These are phyloP conservation scores for Paramecium caudatum DNA, from an alignment of 73 alveolate genomes.

Conservation along the genomic window DNA sequence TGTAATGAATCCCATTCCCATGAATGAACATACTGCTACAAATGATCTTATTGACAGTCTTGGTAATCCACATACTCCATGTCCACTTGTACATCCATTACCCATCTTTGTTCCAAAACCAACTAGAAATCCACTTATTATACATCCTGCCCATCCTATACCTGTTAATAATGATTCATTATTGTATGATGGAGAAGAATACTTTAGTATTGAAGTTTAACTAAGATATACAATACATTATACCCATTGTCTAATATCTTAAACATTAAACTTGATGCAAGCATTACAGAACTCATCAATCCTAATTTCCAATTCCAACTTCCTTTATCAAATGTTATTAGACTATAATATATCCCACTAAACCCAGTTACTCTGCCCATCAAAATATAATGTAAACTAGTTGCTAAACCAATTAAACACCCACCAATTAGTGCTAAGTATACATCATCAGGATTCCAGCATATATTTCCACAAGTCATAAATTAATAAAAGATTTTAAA, in stretches of 20 bases:
- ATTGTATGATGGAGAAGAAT: not conserved
- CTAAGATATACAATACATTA: too few relatives aligned
- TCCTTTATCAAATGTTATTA: constrained; percentile 70
- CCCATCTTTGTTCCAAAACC: constrained; percentile 98
- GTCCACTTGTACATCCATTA: constrained; percentile 98
- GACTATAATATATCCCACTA: constrained; percentile 79
- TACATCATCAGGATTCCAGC: constrained; percentile 70
- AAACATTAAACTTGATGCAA: constrained; percentile 77
- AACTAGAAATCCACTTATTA: constrained; percentile 71
- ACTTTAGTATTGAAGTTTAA: not conserved
- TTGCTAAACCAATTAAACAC: constrained; percentile 79
- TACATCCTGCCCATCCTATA: not conserved
- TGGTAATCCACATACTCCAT: constrained; percentile 99
- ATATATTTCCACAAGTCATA: too few relatives aligned
- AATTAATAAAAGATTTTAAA: too few relatives aligned
- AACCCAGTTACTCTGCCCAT: constrained; percentile 92
- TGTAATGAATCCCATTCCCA: constrained; percentile 80
- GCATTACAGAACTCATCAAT: constrained; percentile 80
- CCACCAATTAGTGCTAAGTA: constrained; percentile 83
- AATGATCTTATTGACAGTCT: constrained; percentile 88
- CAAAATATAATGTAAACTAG: constrained; percentile 82
- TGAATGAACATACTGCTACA: constrained; percentile 84
- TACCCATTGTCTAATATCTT: constrained; percentile 39
- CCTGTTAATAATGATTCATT: not conserved
- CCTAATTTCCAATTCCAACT: constrained; percentile 81